Percentiles rank a stretch among this genome's conserved stretches.
phyloP scores from a whole-genome alignment of 768 basidiomycete genomes.

The Leucocoprinus leucothites region DNA sequence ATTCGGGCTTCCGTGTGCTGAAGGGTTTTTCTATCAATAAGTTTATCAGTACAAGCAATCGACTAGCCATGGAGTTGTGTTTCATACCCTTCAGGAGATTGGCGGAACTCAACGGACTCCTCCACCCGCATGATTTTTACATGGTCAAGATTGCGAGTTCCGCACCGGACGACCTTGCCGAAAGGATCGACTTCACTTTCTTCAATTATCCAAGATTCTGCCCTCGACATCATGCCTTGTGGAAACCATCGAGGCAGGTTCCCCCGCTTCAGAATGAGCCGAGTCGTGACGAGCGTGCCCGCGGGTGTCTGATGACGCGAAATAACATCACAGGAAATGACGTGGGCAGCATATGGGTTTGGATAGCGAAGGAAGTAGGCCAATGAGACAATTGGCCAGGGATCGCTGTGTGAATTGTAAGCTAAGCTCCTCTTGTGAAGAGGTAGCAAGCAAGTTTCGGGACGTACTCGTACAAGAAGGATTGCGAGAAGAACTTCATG shows the following conservation, averaged over 20 bases:
- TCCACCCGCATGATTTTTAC: conserved; percentile 93
- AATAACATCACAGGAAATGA: conserved; percentile 94
- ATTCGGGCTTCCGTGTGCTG: conserved; percentile 87
- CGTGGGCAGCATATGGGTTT: conserved; percentile 91
- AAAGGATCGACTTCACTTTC: conserved; percentile 91
- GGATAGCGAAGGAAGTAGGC: conserved; percentile 96
- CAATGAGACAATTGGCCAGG: conserved; percentile 89
- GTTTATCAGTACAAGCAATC: conserved; percentile 2
- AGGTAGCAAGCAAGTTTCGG: background rate
- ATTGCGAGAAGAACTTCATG: conserved; percentile 59
- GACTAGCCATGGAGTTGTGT: background rate
- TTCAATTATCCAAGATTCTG: conserved; percentile 94
- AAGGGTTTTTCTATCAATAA: conserved; percentile 58
- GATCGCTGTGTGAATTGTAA: conserved; percentile 57
- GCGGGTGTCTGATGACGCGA: conserved; percentile 70
- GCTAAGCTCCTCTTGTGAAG: conserved; percentile 8
- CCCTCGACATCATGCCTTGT: conserved; percentile 73
- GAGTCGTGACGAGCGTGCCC: conserved; percentile 79
- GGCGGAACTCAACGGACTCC: conserved; percentile 73
- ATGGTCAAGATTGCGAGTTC: conserved; percentile 89
- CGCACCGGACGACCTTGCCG: conserved; percentile 71
- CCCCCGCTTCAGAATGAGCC: conserved; percentile 90
- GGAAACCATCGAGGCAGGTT: conserved; percentile 92
- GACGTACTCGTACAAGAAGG: conserved; percentile 53
- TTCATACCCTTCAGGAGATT: conserved; percentile 66